Conservation (phyloP, 2,329 filamentous ascomycete species). For the Ophiocordyceps sinensis region DNA sequence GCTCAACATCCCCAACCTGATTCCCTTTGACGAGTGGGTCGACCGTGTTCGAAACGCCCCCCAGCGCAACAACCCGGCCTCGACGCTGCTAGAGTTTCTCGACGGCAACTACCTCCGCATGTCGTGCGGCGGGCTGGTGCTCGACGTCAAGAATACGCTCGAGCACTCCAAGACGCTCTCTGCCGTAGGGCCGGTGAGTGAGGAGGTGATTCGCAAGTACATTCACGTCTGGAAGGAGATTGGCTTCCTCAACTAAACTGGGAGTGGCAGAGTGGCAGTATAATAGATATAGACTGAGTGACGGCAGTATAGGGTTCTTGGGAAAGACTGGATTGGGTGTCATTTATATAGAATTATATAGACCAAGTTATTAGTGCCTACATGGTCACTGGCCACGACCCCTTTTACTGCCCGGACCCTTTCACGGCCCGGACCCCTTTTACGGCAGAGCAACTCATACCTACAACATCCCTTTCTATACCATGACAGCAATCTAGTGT, state of each 20-base stretch:
- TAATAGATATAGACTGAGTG: too few species aligned
- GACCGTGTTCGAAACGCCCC: conserved; percentile 1
- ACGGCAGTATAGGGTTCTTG: too few species aligned
- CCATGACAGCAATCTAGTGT: too few species aligned
- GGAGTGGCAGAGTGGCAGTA: too few species aligned
- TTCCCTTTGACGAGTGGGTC: conserved; percentile 4
- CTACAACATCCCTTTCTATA: too few species aligned
- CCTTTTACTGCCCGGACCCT: too few species aligned
- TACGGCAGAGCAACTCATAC: too few species aligned
- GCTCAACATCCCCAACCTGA: conserved; percentile 3
- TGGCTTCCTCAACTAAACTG: conserved; percentile 1
- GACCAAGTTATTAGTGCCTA: too few species aligned
- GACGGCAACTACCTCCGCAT: conserved; percentile 5
- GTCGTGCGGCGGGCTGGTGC: conserved; percentile 6
- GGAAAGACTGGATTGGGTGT: too few species aligned
- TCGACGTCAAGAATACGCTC: conserved; percentile 2
- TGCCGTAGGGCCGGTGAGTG: conserved; percentile 1
- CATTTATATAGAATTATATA: too few species aligned
- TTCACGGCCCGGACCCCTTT: too few species aligned
- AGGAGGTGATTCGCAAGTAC: conserved; percentile 2
- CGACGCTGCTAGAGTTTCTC: conserved; percentile 4
- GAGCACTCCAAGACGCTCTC: conserved; percentile 5
- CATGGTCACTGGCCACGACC: too few species aligned
- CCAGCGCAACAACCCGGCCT: conserved; percentile 3
- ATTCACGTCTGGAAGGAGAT: conserved; percentile 2